Conservation (phyloP, 805 yeast genomes). For the Hanseniaspora pseudoguilliermondii region DNA sequence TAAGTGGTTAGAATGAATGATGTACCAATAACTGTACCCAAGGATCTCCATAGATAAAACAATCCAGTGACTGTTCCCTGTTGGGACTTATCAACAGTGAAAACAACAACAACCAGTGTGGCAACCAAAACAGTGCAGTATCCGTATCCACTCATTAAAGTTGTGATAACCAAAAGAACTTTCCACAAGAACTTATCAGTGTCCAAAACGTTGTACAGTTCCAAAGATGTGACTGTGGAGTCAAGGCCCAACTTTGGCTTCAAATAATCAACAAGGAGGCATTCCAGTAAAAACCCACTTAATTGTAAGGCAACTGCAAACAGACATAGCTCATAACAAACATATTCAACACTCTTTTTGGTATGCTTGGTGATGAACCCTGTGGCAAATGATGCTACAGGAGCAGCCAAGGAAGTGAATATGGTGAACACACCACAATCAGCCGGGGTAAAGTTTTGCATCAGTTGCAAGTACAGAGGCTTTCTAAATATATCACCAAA, state of each 20-base stretch:
- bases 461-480: conserved; percentile 46
- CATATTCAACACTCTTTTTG: conserved; percentile 21
- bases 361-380: conserved; percentile 35
- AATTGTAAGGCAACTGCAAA: conserved; percentile 20
- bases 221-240: conserved; percentile 1
- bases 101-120: conserved; percentile 44
- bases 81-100: conserved; percentile 32
- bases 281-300: conserved; percentile 17
- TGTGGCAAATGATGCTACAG: conserved; percentile 43
- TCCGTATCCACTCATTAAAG: conserved; percentile 35
- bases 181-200: conserved; percentile 21
- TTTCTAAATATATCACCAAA: conserved; percentile 43
- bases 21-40: conserved; percentile 37
- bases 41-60: conserved; percentile 38
- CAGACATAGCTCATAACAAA: conserved; percentile 22
- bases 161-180: conserved; percentile 21
- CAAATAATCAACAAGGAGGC: conserved; percentile 16
- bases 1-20: conserved; percentile 32
- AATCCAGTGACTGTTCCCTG: conserved; percentile 40
- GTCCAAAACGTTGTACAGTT: conserved; percentile 4
- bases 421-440: conserved; percentile 43
- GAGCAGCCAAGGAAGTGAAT: conserved; percentile 43
- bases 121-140: conserved; percentile 43
- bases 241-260: conserved; percentile 17
- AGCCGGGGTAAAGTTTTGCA: conserved; percentile 39